Percentiles rank a stretch among this genome's conserved stretches.
These are phyloP conservation scores for Coniochaeta ligniaria DNA, from an alignment of 2,329 filamentous ascomycete genomes.

Conservation along the genomic window DNA sequence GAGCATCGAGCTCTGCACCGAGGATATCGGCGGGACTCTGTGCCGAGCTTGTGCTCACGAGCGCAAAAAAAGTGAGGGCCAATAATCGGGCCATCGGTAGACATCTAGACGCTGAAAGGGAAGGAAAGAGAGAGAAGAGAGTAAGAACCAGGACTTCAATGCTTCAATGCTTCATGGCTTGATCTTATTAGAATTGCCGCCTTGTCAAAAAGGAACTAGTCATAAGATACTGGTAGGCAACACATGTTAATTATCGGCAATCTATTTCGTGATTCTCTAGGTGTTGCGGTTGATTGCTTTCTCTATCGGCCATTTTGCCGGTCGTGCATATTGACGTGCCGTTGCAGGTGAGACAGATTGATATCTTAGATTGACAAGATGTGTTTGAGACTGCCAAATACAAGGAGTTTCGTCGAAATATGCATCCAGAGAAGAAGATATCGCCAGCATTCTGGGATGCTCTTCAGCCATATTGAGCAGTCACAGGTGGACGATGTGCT, in stretches of 20 bases:
- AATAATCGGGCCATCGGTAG: not conserved
- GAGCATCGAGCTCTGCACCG: not conserved
- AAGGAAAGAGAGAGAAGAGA: not conserved
- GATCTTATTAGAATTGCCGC: too few relatives aligned
- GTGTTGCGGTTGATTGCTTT: not conserved
- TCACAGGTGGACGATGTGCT: too few relatives aligned
- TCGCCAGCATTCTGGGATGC: constrained; percentile 6
- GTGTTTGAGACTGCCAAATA: too few relatives aligned
- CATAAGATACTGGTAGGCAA: too few relatives aligned
- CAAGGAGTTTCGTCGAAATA: too few relatives aligned
- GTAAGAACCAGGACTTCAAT: too few relatives aligned
- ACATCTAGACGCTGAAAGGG: not conserved
- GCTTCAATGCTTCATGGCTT: too few relatives aligned
- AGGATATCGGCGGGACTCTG: not conserved
- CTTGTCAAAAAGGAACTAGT: too few relatives aligned
- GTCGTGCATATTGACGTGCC: not conserved
- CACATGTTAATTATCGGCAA: too few relatives aligned
- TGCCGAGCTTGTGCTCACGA: not conserved
- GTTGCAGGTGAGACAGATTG: not conserved
- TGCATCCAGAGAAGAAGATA: too few relatives aligned
- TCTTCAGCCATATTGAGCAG: constrained; percentile 11
- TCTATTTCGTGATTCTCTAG: not conserved
- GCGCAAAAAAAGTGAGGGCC: not conserved
- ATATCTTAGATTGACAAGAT: too few relatives aligned
- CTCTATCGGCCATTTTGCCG: not conserved